These are phyloP conservation scores for Kodamaea sp. DNA, from an alignment of 1,139 yeast genomes.

Conservation along the genomic window DNA sequence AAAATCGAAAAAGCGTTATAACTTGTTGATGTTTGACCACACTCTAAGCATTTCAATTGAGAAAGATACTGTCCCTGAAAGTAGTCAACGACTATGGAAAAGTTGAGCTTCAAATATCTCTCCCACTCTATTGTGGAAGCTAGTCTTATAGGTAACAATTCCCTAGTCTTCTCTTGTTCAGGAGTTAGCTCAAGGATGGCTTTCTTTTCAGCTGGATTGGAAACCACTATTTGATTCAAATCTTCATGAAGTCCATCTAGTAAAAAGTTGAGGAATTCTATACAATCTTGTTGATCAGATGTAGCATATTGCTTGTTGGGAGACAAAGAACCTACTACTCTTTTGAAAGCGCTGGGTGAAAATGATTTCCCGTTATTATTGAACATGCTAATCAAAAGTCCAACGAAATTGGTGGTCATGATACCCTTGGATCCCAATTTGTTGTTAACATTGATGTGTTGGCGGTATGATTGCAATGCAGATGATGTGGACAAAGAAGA, in stretches of 20 bases:
- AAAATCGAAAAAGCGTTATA: conserved; percentile 79
- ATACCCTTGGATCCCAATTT: conserved; percentile 83
- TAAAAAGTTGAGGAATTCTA: conserved; percentile 82
- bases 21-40: conserved; percentile 82
- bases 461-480: conserved; percentile 50
- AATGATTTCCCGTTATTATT: conserved; percentile 49
- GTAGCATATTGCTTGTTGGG: conserved; percentile 63
- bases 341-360: conserved; percentile 61
- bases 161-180: conserved; percentile 76
- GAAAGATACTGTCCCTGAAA: conserved; percentile 93
- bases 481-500: conserved; percentile 13
- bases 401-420: conserved; percentile 72
- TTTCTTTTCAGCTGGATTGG: conserved; percentile 38
- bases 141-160: conserved; percentile 70
- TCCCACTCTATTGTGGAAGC: conserved; percentile 97
- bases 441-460: conserved; percentile 74
- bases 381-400: conserved; percentile 61
- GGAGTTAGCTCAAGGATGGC: conserved; percentile 55
- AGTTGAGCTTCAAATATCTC: conserved; percentile 78
- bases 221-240: conserved; percentile 58
- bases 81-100: conserved; percentile 80
- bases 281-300: conserved; percentile 91
- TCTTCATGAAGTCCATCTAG: conserved; percentile 90
- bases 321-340: conserved; percentile 67
- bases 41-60: conserved; percentile 71